Base-by-base conservation (phyloP, 2,329 filamentous ascomycete genomes). In the Fonsecaea pugnacius region DNA sequence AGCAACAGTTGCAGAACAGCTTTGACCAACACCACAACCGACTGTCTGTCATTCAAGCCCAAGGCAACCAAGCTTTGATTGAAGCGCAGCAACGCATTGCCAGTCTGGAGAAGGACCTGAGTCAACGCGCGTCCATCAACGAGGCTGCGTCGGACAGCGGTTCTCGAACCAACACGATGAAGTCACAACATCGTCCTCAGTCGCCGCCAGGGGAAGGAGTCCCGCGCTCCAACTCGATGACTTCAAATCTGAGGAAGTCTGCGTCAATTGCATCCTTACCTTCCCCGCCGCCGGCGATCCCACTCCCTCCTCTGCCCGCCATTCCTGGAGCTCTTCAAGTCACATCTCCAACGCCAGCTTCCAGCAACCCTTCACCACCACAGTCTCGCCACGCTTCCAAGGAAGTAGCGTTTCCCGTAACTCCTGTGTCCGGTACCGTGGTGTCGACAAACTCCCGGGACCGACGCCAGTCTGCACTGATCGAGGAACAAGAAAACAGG, bases 21-120 rank as follows among this genome's bases (percentile, higher is more conserved):
- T 99, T 92, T 77, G 95, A 99, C 73, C 91, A 96, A 75, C 92
- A 94, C 65, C 91, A 97, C 76, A 96, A 96, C 79, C 88, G 94
- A 60, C 81, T 98, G 59, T 97, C 93, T 58, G 89, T 90, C 54
- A 82, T 94, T 55, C 89, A 92, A 73, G 86, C 87, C 18, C 90
- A 93, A 77, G 88, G 89, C 54, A 86, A 88, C 66, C 83, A 84
- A 58, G 88, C 93, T 72, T 78, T 96, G 40, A 91, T 96, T 67
- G 92, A 97, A 70, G 89, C 89, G 9, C 89, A 89, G 69, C 79
- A 85, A 32, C 86, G 86, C 52, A 87, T 86, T 69, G 75, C 78
- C 43, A 84, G 82, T 71, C 83, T 89, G 33, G 88, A 92, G 76
- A 78, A 82, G 2, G 90, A 94, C 70, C 80, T 94, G 62, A 77